These are phyloP conservation scores for Paraglomus occultum DNA, from an alignment of 192 early-diverging fungal species.

Conservation along the genomic window DNA sequence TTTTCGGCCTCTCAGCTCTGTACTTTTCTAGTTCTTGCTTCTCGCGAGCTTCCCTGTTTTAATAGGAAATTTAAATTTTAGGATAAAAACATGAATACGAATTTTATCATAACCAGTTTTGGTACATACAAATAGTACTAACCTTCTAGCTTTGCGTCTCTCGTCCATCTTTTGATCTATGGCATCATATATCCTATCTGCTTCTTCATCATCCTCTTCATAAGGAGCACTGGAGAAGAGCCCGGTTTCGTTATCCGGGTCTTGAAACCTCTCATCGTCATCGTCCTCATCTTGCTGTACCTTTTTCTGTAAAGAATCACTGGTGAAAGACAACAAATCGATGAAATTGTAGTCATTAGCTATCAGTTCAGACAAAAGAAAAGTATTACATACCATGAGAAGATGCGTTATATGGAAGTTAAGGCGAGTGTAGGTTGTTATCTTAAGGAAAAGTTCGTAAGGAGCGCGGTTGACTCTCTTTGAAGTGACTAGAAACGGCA, in stretches of 20 bases:
- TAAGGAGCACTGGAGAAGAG: slow-evolving; percentile 86
- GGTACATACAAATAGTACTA: background rate
- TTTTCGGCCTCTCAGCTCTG: slow-evolving; percentile 72
- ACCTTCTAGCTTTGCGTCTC: slow-evolving; percentile 64
- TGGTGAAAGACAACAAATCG: slow-evolving; percentile 21
- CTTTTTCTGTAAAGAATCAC: slow-evolving; percentile 41
- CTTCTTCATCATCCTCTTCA: slow-evolving; percentile 97
- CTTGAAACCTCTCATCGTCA: slow-evolving; percentile 75
- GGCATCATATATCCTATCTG: slow-evolving; percentile 86
- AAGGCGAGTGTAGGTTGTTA: no score
- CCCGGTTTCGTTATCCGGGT: slow-evolving; percentile 93
- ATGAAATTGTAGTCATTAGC: no score
- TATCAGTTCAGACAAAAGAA: background rate
- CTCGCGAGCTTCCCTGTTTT: slow-evolving; percentile 67
- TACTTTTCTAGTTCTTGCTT: slow-evolving; percentile 63
- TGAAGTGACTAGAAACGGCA: background rate
- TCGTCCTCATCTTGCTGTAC: slow-evolving; percentile 63
- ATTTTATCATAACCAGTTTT: no score
- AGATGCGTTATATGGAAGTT: background rate
- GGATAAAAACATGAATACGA: background rate
- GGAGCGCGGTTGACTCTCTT: background rate
- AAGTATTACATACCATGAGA: background rate
- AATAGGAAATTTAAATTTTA: background rate
- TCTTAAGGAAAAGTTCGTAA: background rate
- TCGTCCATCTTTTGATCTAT: slow-evolving; percentile 93